Evolutionary conservation across 805 yeast species (phyloP).

Genomic region (Allodekkera sacchari): DNA sequence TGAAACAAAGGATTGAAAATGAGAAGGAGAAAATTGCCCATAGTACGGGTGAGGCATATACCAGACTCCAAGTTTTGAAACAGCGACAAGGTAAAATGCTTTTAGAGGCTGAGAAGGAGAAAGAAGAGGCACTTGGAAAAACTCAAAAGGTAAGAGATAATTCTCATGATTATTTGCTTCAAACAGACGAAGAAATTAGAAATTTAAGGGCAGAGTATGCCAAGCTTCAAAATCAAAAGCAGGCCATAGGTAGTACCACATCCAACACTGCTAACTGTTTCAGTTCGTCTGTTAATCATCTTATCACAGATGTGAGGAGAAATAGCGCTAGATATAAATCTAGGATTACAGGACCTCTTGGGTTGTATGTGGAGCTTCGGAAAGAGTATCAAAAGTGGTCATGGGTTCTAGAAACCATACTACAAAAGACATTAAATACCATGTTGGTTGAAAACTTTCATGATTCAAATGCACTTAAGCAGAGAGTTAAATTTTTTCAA

Average conservation of each 20-base stretch:
- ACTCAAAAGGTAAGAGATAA: background rate
- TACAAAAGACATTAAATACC: constrained; percentile 44
- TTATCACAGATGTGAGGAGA: constrained; percentile 34
- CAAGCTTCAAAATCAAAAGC: no score
- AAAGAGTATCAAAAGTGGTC: constrained; percentile 48
- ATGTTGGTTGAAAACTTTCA: constrained; percentile 59
- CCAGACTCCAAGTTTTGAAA: background rate
- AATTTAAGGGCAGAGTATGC: no score
- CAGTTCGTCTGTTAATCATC: constrained; percentile 29
- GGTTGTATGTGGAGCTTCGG: constrained; percentile 50
- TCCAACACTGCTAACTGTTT: no score
- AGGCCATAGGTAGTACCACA: no score
- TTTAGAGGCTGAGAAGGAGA: background rate
- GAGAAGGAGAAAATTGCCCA: constrained; percentile 33
- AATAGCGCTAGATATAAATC: constrained; percentile 31
- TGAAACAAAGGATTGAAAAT: constrained; percentile 14
- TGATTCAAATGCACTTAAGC: constrained; percentile 43
- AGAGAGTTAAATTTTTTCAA: constrained; percentile 24
- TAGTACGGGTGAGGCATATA: constrained; percentile 3
- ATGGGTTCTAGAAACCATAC: constrained; percentile 46
- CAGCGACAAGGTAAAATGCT: background rate
- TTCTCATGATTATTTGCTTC: background rate
- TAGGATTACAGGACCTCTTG: constrained; percentile 77
- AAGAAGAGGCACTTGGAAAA: background rate
- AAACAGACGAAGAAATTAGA: constrained; percentile 1